Evolutionary conservation across 192 early-diverging fungal genomes (phyloP), one percentile per base, ranked within the genome.

Genomic region (Coemansia sp.): DNA sequence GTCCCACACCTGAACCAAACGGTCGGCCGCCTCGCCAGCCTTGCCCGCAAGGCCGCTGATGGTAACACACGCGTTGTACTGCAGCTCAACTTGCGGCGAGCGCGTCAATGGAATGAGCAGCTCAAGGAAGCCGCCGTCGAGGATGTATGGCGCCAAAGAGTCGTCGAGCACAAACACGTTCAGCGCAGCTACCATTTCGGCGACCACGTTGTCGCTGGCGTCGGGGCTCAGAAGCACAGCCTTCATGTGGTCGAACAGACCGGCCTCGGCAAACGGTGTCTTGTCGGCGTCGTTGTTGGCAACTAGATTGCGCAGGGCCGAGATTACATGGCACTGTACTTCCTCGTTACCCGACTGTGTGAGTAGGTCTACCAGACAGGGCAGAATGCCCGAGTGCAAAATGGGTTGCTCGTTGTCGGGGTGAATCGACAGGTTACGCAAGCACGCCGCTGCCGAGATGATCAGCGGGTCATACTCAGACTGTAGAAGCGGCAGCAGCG

Each of bases 351-450:
- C 90, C 35, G 73, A 65, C 62, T 71, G 65, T 16, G 75, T 64
- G 14, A 71, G 65, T 47, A 83, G 65, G 49, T 45, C 49, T 41
- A 75, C 62, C 57, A 82, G 59, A 10, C 66, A 69, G 20, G 88
- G 78, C 55, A 95, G 73, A 54, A 93, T 90, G 18, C 87, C 88
- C 29, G 88, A 89, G 62, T 89, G 86, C 43, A 94, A 85, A 56
- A 93, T 93, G 29, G 90, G 91, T 19, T 87, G 86, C 71, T 94
- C 93, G 81, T 93, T 93, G 52, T 84, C 75, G 12, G 90, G 85
- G 65, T 93, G 91, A 57, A 95, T 95, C 38, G 93, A 94, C 41
- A 95, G 85, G 66, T 95, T 95, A 55, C 93, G 88, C 54, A 95
- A 82, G 54, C 92, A 94, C 3, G 93, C 93, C 13, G 92, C 90